Base-by-base conservation (phyloP, 1,284 basidiomycete genomes). In the Porodaedalea pini region DNA sequence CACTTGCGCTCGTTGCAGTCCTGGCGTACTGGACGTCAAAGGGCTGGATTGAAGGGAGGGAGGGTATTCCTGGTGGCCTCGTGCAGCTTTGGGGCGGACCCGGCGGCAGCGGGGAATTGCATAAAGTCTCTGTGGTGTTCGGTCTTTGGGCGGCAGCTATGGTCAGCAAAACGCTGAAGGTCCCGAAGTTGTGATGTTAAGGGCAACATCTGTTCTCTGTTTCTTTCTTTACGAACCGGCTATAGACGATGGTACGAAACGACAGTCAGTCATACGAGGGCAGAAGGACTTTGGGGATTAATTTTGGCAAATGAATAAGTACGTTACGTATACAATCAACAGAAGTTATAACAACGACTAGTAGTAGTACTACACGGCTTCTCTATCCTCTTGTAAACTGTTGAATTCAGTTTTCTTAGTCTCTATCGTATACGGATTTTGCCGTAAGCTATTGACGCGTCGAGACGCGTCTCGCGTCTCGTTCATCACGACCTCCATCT, bases 161-260 rank as follows among this genome's bases (percentile, higher is more conserved):
- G 94, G 89, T 97, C 62, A 93, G 90, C 78, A 97, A 97, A 75
- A 97, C 94, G 21, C 75, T 98, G 56, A 82, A 82, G 56, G 82
- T 95, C 57, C 90, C 89, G n/a, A 92, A 92, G 71, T 69, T 77
- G 29, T 90, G 70, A 75, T 44, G 10, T n/a, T 27, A 19, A 17
- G 34, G 51, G 23, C 29, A 8, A 34, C n/a, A 29, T 25, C 15
- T 11, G 32, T 27, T 34, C 29, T 31, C 23, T 27, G n/a, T 50
- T 23, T 19, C 23, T 13, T 37, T 10, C 7, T 55, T 55, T 37
- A 48, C 37, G 54, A 55, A 6, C 25, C 21, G 51, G 17, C 6
- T 8, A 49, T 43, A 40, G 8, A 50, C n/a, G 41, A 40, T 29
- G n/a, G 31, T 37, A 31, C 25, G 55, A 43, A 51, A 51, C 36